phyloP scores from a whole-genome alignment of 2,329 filamentous ascomycete species.

The Ambrosiella xylebori region DNA sequence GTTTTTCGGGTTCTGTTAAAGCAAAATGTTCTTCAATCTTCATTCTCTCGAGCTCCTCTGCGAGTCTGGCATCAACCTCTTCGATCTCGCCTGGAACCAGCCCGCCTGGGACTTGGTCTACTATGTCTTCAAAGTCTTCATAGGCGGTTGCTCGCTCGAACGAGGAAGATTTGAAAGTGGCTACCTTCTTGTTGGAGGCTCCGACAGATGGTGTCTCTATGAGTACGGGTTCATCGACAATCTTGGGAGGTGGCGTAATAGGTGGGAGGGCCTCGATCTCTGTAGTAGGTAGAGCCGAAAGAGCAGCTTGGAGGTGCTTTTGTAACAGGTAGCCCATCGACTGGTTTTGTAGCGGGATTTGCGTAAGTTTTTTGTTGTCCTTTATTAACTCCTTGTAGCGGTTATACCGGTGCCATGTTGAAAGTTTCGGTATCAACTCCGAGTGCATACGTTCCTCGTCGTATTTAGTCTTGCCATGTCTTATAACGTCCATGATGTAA shows the following conservation, averaged over 20 bases:
- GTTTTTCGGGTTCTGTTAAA: neutral
- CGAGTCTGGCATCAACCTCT: neutral
- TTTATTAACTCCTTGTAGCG: slow-evolving; percentile 10
- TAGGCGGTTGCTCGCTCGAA: neutral
- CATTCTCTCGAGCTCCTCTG: neutral
- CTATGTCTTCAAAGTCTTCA: neutral
- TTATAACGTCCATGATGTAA: slow-evolving; percentile 42
- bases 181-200: neutral
- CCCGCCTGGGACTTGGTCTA: neutral
- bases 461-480: slow-evolving; percentile 32
- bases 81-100: neutral
- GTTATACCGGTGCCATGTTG: slow-evolving; percentile 8
- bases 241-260: neutral
- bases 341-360: neutral
- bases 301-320: neutral
- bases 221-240: neutral
- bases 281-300: neutral
- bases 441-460: slow-evolving; percentile 27
- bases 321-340: neutral
- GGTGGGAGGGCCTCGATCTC: neutral
- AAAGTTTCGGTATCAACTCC: slow-evolving; percentile 24
- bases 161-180: neutral
- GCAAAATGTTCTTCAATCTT: neutral
- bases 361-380: neutral
- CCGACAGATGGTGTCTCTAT: neutral